These are phyloP conservation scores for Globisporangium heterothallicum DNA, from an alignment of 352 stramenopile species.

Conservation along the genomic window DNA sequence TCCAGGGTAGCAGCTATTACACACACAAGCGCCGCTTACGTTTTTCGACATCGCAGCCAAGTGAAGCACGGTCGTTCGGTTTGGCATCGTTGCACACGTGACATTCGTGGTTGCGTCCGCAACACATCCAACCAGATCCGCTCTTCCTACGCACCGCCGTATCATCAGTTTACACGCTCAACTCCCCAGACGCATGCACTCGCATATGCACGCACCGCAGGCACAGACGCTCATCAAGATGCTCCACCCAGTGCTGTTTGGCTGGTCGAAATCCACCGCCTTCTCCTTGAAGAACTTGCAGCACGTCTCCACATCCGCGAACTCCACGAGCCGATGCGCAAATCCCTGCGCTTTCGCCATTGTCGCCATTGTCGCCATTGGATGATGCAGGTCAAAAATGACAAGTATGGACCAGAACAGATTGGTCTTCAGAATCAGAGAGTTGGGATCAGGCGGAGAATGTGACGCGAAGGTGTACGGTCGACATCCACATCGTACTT, in stretches of 20 bases:
- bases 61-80: constrained; percentile 74
- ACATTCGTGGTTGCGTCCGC: constrained; percentile 56
- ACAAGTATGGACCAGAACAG: background rate
- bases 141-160: constrained; percentile 30
- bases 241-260: constrained; percentile 63
- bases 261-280: constrained; percentile 48
- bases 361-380: background rate
- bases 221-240: constrained; percentile 79
- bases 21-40: constrained; percentile 19
- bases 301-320: constrained; percentile 50
- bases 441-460: background rate
- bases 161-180: constrained; percentile 2
- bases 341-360: constrained; percentile 48
- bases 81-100: constrained; percentile 43
- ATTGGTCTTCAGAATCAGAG: background rate
- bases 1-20: background rate
- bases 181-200: background rate
- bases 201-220: constrained; percentile 29
- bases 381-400: constrained; percentile 1
- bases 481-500: constrained; percentile 1
- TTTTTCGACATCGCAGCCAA: constrained; percentile 71
- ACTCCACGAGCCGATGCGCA: constrained; percentile 73
- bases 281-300: constrained; percentile 57
- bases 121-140: constrained; percentile 54
- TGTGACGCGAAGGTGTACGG: background rate